These are phyloP conservation scores for Boletus barrowsii DNA, from an alignment of 768 basidiomycete genomes.

Conservation along the genomic window DNA sequence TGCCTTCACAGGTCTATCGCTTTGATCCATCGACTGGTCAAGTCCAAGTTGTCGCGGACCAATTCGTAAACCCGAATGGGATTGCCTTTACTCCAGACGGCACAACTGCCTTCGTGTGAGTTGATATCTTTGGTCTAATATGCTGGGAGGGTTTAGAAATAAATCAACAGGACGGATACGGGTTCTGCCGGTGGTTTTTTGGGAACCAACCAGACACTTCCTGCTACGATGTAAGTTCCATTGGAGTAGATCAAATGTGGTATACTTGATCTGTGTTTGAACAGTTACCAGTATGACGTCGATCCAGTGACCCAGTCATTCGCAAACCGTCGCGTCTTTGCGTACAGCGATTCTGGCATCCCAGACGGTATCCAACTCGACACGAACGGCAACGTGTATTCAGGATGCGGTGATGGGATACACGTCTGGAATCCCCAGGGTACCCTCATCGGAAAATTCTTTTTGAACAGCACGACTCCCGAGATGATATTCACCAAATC, in stretches of 20 bases:
- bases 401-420: slow-evolving; percentile 34
- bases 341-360: slow-evolving; percentile 61
- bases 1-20: slow-evolving; percentile 77
- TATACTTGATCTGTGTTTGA: not conserved
- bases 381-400: slow-evolving; percentile 18
- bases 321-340: slow-evolving; percentile 61
- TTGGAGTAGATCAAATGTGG: not conserved
- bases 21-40: slow-evolving; percentile 61
- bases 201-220: slow-evolving; percentile 54
- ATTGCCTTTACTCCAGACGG: slow-evolving; percentile 69
- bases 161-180: slow-evolving; percentile 32
- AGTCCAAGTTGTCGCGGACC: slow-evolving; percentile 72
- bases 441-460: too few species aligned
- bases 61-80: slow-evolving; percentile 72
- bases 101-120: slow-evolving; percentile 61
- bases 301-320: slow-evolving; percentile 52
- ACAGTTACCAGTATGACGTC: slow-evolving; percentile 69
- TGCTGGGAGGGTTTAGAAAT: slow-evolving; percentile 2
- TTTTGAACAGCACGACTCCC: slow-evolving; percentile 29
- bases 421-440: slow-evolving; percentile 49
- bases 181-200: slow-evolving; percentile 39
- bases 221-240: slow-evolving; percentile 62
- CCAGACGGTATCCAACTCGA: slow-evolving; percentile 71
- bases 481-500: too few species aligned
- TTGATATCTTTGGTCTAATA: not conserved